These are phyloP conservation scores for Apiotrichum veenhuisii DNA, from an alignment of 1,284 basidiomycete genomes.

Conservation along the genomic window DNA sequence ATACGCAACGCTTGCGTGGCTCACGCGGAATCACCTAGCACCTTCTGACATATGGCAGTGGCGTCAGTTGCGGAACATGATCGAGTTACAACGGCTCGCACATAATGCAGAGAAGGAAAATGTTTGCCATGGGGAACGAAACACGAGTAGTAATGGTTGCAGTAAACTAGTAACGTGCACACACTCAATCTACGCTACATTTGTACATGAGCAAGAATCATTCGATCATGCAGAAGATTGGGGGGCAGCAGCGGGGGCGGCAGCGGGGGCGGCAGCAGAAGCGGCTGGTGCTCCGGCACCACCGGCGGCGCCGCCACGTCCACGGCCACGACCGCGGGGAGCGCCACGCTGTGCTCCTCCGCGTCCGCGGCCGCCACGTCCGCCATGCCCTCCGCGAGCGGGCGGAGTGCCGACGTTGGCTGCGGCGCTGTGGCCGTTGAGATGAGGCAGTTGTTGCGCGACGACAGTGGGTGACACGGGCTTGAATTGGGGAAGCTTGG, in stretches of 20 bases:
- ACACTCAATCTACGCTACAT: too few species aligned
- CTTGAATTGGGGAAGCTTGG: constrained; percentile 7
- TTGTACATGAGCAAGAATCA: too few species aligned
- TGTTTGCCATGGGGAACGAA: too few species aligned
- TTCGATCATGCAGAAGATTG: not conserved
- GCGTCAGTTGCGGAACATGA: too few species aligned
- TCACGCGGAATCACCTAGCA: too few species aligned
- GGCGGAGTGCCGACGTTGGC: not conserved
- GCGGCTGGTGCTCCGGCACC: not conserved
- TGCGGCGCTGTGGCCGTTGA: not conserved
- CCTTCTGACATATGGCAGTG: too few species aligned
- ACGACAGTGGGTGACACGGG: constrained; percentile 13
- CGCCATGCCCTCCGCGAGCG: constrained; percentile 1
- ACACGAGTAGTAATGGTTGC: too few species aligned
- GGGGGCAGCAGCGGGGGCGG: not conserved
- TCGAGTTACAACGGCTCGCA: too few species aligned
- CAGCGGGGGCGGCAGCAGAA: not conserved
- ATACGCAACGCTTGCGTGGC: too few species aligned
- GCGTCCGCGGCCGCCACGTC: constrained; percentile 1
- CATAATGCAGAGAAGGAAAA: too few species aligned
- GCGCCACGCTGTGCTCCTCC: not conserved
- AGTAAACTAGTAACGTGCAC: too few species aligned
- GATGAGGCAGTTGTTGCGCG: not conserved
- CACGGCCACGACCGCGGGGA: constrained; percentile 8
- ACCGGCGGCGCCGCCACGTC: constrained; percentile 5